Evolutionary conservation across 1,284 basidiomycete genomes (phyloP).

Genomic region (Hortiboletus rubellus): DNA sequence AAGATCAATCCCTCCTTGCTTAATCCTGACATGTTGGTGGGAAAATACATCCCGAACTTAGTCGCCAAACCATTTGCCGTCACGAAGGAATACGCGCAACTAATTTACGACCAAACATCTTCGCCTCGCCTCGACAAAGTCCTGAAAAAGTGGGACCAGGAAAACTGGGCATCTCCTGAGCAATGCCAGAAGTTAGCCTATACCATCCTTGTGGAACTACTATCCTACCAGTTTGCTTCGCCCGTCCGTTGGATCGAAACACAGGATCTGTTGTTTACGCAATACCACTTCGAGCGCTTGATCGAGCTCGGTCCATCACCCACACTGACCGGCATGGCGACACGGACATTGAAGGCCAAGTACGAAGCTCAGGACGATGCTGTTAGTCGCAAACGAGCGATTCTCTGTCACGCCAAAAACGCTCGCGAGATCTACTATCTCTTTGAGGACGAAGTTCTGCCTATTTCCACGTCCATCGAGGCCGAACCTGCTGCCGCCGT

Average conservation of each 20-base stretch:
- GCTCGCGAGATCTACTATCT: constrained; percentile 97
- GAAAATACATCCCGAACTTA: constrained; percentile 97
- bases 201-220: constrained; percentile 92
- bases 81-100: constrained; percentile 86
- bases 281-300: constrained; percentile 91
- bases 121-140: constrained; percentile 93
- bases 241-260: constrained; percentile 99
- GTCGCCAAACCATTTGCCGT: constrained; percentile 95
- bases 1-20: constrained; percentile 92
- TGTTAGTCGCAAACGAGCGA: constrained; percentile 74
- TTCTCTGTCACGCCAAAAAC: constrained; percentile 95
- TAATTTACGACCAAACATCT: constrained; percentile 93
- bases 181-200: constrained; percentile 93
- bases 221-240: constrained; percentile 96
- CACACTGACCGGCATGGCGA: constrained; percentile 95
- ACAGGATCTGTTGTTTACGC: constrained; percentile 89
- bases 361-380: constrained; percentile 92
- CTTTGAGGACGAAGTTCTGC: constrained; percentile 82
- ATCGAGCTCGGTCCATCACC: constrained; percentile 97
- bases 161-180: constrained; percentile 80
- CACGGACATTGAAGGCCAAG: constrained; percentile 92
- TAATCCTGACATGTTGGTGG: constrained; percentile 89
- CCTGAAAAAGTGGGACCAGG: constrained; percentile 90
- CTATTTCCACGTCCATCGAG: constrained; percentile 48
- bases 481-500: constrained; percentile 44